Percentiles rank a stretch among this genome's conserved stretches.
Conservation (phyloP, 495 filamentous ascomycete species). For the Durotheca rogersii region DNA sequence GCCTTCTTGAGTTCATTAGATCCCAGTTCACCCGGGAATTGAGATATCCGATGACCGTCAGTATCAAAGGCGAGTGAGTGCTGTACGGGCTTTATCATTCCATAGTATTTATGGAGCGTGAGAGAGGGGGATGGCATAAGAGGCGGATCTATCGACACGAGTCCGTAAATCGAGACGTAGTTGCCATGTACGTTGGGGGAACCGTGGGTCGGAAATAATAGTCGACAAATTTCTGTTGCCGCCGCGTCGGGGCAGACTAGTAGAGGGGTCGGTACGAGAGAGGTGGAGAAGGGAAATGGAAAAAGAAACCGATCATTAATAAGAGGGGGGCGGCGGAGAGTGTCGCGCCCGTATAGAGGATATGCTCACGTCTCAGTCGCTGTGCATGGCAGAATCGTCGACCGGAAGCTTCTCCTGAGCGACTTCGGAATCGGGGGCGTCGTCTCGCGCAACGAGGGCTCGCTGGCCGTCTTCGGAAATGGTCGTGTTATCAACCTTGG, state of each 20-base stretch:
- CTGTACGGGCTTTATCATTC: not conserved
- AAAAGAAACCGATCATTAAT: not conserved
- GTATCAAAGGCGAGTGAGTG: not conserved
- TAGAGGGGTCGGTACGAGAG: too few species aligned
- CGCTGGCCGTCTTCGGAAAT: conserved; percentile 19
- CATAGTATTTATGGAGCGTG: not conserved
- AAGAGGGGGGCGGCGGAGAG: not conserved
- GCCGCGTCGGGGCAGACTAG: not conserved
- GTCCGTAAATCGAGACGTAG: conserved; percentile 3
- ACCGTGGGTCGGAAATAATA: not conserved
- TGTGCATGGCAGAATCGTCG: conserved; percentile 32
- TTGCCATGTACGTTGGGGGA: not conserved
- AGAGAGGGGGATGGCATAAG: conserved; percentile 1
- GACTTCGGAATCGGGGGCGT: conserved; percentile 1
- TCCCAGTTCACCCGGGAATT: not conserved
- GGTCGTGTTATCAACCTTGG: conserved; percentile 17
- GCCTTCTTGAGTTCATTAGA: not conserved
- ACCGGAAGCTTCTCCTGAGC: conserved; percentile 3
- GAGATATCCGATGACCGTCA: not conserved
- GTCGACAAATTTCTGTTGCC: not conserved
- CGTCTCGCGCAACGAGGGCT: not conserved
- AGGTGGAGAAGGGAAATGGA: too few species aligned
- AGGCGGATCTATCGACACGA: conserved; percentile 1
- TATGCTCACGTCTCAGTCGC: conserved; percentile 18
- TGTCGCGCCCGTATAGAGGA: not conserved